Conservation (phyloP, 75 land plant genomes). For the Sequoia sempervirens region DNA sequence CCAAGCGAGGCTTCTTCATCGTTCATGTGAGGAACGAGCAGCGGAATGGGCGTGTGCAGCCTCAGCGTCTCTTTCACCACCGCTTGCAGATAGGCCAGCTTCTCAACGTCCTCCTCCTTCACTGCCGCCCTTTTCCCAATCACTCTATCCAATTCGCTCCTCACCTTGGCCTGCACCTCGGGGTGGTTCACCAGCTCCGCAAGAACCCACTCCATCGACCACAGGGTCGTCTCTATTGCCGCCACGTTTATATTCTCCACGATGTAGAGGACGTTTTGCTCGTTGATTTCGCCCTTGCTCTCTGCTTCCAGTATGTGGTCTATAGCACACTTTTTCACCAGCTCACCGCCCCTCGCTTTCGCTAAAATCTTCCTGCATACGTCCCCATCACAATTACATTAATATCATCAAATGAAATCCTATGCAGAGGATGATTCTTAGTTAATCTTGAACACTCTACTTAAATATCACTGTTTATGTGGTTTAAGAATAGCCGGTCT, state of each 20-base stretch:
- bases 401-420: not conserved
- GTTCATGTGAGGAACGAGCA: constrained; percentile 44
- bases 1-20: constrained; percentile 19
- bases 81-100: not conserved
- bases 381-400: not conserved
- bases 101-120: constrained; percentile 12
- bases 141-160: constrained; percentile 25
- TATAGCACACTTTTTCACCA: constrained; percentile 8
- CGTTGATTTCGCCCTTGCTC: constrained; percentile 31
- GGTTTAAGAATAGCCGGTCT: too few species aligned
- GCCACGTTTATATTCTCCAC: constrained; percentile 38
- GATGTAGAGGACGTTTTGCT: constrained; percentile 30
- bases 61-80: constrained; percentile 3
- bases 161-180: constrained; percentile 16
- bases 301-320: constrained; percentile 12
- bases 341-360: not conserved
- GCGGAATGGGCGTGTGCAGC: constrained; percentile 33
- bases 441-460: too few species aligned
- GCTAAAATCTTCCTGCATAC: not conserved
- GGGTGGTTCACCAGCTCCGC: constrained; percentile 44
- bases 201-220: constrained; percentile 50
- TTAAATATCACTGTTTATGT: too few species aligned
- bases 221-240: constrained; percentile 53
- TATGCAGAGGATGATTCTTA: not conserved
- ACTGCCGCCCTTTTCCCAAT: constrained; percentile 18